phyloP scores from a whole-genome alignment of 176 grass and related monocot genomes.

The Metroxylon sagu region DNA sequence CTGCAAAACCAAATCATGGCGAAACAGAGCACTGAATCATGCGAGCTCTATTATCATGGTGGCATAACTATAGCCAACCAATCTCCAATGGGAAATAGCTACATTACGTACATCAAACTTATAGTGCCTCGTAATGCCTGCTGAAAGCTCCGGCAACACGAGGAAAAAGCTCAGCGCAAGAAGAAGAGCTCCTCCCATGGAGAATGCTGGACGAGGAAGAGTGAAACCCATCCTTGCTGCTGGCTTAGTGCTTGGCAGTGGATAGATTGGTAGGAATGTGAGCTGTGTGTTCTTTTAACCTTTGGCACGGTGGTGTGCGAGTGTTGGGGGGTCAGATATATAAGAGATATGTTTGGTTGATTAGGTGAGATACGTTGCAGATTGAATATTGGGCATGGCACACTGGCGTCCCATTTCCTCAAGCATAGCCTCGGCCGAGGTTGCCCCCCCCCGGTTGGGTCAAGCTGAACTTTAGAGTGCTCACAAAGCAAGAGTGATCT shows the following conservation, averaged over 20 bases:
- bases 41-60: neutral
- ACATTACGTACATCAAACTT: constrained; percentile 50
- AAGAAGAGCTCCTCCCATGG: constrained; percentile 16
- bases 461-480: constrained; percentile 22
- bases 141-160: constrained; percentile 29
- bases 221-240: constrained; percentile 12
- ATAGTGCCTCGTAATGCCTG: constrained; percentile 38
- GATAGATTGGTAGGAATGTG: constrained; percentile 12
- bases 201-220: constrained; percentile 2
- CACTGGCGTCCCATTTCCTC: neutral
- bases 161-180: constrained; percentile 24
- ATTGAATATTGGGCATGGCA: neutral
- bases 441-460: constrained; percentile 7
- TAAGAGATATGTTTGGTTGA: constrained; percentile 35
- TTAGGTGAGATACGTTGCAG: constrained; percentile 27
- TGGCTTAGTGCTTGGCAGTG: constrained; percentile 14
- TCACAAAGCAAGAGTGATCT: constrained; percentile 5
- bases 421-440: neutral
- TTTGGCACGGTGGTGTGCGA: constrained; percentile 25
- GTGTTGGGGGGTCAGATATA: constrained; percentile 27
- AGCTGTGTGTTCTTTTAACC: constrained; percentile 13
- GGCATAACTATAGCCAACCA: neutral
- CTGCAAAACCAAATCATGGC: constrained; percentile 2
- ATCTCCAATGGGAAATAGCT: neutral
- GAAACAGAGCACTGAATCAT: neutral